Conservation (phyloP, 768 basidiomycete species). For the Boletus insuetus region DNA sequence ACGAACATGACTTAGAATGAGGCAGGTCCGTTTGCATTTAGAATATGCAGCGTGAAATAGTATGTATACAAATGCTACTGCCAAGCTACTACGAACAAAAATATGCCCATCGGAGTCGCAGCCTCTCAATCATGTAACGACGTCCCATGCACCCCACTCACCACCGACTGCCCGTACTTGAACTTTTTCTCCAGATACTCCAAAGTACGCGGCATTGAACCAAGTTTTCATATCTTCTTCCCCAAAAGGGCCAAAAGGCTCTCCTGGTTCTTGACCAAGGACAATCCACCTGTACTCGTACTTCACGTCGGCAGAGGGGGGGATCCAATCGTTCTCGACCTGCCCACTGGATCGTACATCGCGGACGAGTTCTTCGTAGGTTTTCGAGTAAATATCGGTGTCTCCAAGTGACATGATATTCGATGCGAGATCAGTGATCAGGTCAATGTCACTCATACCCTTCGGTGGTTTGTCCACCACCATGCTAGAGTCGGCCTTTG, state of each 20-base stretch:
- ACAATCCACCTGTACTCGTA: constrained; percentile 84
- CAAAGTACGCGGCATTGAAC: constrained; percentile 82
- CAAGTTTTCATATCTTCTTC: constrained; percentile 80
- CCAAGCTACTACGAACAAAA: not conserved
- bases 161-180: constrained; percentile 63
- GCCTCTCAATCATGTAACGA: constrained; percentile 41
- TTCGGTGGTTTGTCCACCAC: constrained; percentile 45
- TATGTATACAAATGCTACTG: constrained; percentile 13
- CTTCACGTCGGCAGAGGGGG: constrained; percentile 70
- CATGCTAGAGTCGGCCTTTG: constrained; percentile 41
- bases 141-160: constrained; percentile 74
- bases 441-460: constrained; percentile 60
- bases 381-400: constrained; percentile 79
- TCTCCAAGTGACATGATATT: constrained; percentile 85
- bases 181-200: constrained; percentile 72
- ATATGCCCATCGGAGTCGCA: not conserved
- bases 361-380: constrained; percentile 83
- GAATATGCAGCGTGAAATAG: constrained; percentile 1
- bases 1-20: constrained; percentile 1
- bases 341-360: constrained; percentile 67
- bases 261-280: constrained; percentile 45
- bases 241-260: constrained; percentile 75
- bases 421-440: constrained; percentile 84
- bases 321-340: constrained; percentile 67
- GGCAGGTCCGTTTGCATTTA: not conserved